Base-by-base conservation (phyloP, 106 monocot species). In the Triglochin maritima region DNA sequence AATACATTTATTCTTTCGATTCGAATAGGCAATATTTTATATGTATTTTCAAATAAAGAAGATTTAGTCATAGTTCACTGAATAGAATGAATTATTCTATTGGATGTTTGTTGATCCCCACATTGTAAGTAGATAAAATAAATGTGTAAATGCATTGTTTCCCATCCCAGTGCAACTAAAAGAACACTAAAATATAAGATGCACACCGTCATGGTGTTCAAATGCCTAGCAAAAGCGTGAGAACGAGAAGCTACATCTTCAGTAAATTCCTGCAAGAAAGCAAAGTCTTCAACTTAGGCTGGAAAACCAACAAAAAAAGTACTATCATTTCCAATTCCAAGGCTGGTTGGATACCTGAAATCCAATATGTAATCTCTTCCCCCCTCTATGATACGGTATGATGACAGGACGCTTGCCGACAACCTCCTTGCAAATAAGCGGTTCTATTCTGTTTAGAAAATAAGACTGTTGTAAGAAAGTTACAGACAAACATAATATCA, bases 371-470 rank as follows among this genome's bases (percentile, higher is more conserved):
- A 98, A 64, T 65, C 92, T 78, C 69, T 83, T 98, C 17, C 98
- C 98, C 65, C 98, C 98, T 69, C 86, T 88, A 76, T 98, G 88
- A 72, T 89, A 98, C 10, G 98, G 98, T 77, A 98, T 80, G 56
- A 92, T 84, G 15, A 92, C 84, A 42, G 98, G 98, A 6, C 88
- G 86, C 53, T 75, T 92, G 71, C 70, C 73, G 44, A 86, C 66
- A 69, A 77, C 88, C 47, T 98, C 98, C 71, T 98, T 86, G 80
- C 92, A 88, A 50, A 92, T 75, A 66, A 98, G 86, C 72, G 98
- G 98, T 82, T 98, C 98, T 76, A 98, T 65, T 89, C 98, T 98
- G 88, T 77, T 82, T 73, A 73, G 80, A 29, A 29, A 29, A 29
- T 29, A 29, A 29, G 29, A 29, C 29, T 29, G 29, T 29, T 29